Conservation (phyloP, 179 eudicot species). For the Heliamphora pulchella region DNA sequence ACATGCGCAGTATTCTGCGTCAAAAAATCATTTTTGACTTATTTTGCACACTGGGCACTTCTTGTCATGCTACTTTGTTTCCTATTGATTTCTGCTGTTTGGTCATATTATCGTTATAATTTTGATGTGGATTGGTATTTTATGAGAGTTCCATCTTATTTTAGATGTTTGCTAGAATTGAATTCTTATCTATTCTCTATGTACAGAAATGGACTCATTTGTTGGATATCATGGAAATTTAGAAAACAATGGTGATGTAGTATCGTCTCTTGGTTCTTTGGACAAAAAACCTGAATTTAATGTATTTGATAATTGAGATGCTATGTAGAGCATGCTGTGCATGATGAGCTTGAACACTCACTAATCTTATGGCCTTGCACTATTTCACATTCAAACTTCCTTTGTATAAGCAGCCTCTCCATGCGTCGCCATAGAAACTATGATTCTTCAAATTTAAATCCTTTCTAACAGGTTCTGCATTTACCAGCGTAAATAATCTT, state of each 20-base stretch:
- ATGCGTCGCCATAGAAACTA: neutral
- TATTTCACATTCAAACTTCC: neutral
- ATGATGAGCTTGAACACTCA: no score
- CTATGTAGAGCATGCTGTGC: no score
- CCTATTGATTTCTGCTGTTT: no score
- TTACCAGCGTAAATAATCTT: neutral
- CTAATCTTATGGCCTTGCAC: neutral
- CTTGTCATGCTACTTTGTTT: neutral
- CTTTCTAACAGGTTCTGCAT: neutral
- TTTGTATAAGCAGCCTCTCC: neutral
- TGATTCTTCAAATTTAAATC: neutral
- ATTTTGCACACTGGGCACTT: neutral
- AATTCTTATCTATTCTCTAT: neutral
- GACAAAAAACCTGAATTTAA: no score
- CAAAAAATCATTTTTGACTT: neutral
- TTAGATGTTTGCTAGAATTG: neutral
- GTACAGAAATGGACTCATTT: neutral
- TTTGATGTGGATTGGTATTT: neutral
- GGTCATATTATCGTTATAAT: neutral
- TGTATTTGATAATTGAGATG: no score
- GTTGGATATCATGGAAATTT: neutral
- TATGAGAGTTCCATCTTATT: neutral
- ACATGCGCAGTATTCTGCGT: neutral
- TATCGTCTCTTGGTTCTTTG: no score
- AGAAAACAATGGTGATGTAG: no score